phyloP scores from a whole-genome alignment of 2,329 filamentous ascomycete species.

The Claviceps quebecensis region DNA sequence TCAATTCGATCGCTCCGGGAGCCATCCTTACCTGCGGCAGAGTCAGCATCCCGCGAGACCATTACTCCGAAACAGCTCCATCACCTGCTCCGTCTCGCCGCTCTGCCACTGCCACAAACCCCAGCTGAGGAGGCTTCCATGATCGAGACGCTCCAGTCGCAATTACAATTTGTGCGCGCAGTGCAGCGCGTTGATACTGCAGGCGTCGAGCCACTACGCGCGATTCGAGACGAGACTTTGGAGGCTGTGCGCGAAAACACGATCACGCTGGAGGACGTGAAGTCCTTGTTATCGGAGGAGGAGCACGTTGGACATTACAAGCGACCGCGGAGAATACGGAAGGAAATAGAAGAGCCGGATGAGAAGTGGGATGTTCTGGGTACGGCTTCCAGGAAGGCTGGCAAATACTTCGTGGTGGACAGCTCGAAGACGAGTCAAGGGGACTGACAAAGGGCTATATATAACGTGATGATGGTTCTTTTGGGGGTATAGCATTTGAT shows the following conservation, averaged over 20 bases:
- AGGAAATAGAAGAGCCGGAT: constrained; percentile 23
- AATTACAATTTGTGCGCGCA: constrained; percentile 81
- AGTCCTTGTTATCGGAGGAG: constrained; percentile 44
- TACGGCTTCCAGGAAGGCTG: constrained; percentile 50
- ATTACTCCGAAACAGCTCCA: constrained; percentile 57
- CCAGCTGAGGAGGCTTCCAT: constrained; percentile 52
- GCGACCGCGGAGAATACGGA: constrained; percentile 26
- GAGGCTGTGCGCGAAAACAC: constrained; percentile 45
- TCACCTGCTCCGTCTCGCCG: constrained; percentile 79
- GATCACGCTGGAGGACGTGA: constrained; percentile 43
- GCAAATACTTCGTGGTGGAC: constrained; percentile 66
- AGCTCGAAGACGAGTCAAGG: constrained; percentile 29
- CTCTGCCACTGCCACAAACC: constrained; percentile 58
- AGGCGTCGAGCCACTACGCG: constrained; percentile 57
- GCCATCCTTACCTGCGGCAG: constrained; percentile 5
- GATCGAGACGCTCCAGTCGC: constrained; percentile 61
- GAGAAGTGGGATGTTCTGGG: constrained; percentile 60
- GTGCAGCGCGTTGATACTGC: constrained; percentile 68
- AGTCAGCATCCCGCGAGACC: constrained; percentile 16
- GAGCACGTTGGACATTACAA: constrained; percentile 41
- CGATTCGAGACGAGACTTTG: constrained; percentile 68
- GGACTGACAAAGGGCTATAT: constrained; percentile 2
- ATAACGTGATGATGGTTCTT: background rate
- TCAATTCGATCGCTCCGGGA: constrained; percentile 56
- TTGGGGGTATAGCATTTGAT: background rate